Base-by-base conservation (phyloP, 768 basidiomycete genomes). In the Crucibulum laeve region DNA sequence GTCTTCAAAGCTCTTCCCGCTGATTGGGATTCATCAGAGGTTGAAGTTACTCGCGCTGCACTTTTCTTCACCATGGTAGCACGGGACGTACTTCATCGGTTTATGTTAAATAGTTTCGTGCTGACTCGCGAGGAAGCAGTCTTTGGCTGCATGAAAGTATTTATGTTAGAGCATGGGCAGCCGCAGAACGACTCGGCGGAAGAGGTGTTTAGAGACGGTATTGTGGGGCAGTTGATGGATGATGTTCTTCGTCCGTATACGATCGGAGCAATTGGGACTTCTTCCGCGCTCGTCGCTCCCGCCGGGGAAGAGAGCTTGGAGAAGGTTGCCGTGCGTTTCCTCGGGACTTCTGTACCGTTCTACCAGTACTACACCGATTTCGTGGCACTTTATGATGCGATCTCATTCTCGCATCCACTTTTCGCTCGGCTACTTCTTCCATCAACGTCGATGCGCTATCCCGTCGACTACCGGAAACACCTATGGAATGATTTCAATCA, bases 321-420 rank as follows among this genome's bases (percentile, higher is more conserved):
- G 50, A 52, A 63, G 4, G 79, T 76, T 2, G 73, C 86, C 2
- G 46, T 57, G 10, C 65, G 68, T 19, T 82, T 83, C 59, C 76
- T 91, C n/a, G 82, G 84, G 0, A 48, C 71, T 1, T 63, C 67
- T 4, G 82, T 82, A 0, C 91, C 93, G 0, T 97, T 97, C 70
- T 96, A 82, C 69, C 92, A 95, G 60, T 91, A 87, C 55, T 98
- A 92, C 66, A 87, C 86, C 11, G 93, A 96, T 62, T 85, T 96
- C 57, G 72, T 95, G 44, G 82, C 79, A 1, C 67, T 97, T n/a
- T 98, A 94, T 63, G 88, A 91, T 54, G 78, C 91, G 3, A 82
- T 92, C 52, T 97, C 94, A 5, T 94, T 94, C 61, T 78, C 83
- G 2, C 81, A 97, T 55, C 71, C 75, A 0, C 61, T 80, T 1